A percentile compares a stretch with the other conserved stretches of the same genome.
phyloP scores from a whole-genome alignment of 306 rosid species.

The Malus sylvestris region DNA sequence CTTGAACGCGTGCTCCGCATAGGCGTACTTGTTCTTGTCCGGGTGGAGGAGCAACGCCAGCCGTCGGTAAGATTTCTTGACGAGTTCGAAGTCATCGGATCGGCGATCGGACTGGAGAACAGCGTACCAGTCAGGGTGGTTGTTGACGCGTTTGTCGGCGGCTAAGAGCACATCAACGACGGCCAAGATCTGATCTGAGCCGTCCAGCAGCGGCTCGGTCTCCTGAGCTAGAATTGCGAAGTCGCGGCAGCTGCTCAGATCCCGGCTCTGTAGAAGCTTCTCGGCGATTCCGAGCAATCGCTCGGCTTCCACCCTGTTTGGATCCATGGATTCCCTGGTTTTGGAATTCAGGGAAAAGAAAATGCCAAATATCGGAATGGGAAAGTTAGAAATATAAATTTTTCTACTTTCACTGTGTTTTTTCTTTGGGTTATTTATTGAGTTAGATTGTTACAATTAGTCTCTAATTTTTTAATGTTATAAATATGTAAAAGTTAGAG shows the following conservation, averaged over 20 bases:
- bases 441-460: no score
- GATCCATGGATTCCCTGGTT: slow-evolving; percentile 9
- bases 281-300: slow-evolving; percentile 75
- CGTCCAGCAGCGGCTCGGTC: slow-evolving; percentile 75
- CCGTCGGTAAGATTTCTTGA: slow-evolving; percentile 60
- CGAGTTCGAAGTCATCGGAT: slow-evolving; percentile 46
- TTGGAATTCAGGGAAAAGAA: background rate
- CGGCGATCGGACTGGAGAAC: slow-evolving; percentile 62
- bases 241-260: slow-evolving; percentile 62
- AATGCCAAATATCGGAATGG: background rate
- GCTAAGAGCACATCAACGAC: slow-evolving; percentile 68
- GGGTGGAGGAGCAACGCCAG: slow-evolving; percentile 81
- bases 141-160: slow-evolving; percentile 49
- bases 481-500: no score
- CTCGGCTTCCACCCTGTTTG: slow-evolving; percentile 64
- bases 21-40: slow-evolving; percentile 62
- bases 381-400: background rate
- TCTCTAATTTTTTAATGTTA: no score
- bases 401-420: background rate
- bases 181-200: slow-evolving; percentile 90
- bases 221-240: slow-evolving; percentile 84
- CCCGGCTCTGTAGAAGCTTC: slow-evolving; percentile 61
- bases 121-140: slow-evolving; percentile 69
- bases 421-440: no score
- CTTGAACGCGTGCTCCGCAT: slow-evolving; percentile 64